Evolutionary conservation across 805 yeast species (phyloP).

Genomic region (Wickerhamiella nectarea): DNA sequence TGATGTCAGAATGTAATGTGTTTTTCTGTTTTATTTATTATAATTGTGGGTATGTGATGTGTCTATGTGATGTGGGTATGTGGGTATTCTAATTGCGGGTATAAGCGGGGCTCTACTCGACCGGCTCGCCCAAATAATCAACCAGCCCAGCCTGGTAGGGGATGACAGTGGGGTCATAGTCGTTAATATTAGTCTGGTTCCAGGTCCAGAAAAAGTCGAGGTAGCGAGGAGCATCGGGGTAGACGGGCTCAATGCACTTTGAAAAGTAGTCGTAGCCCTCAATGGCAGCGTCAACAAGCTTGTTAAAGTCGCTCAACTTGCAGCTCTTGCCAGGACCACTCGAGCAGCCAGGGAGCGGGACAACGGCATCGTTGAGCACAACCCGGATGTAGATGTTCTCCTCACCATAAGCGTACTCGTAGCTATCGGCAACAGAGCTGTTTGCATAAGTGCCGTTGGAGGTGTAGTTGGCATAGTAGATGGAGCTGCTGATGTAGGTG

Average conservation of each 20-base stretch:
- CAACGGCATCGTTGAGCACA: slow-evolving; percentile 40
- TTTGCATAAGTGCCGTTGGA: not conserved
- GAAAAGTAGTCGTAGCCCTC: slow-evolving; percentile 10
- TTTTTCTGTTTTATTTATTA: too few species aligned
- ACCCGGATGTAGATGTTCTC: slow-evolving; percentile 33
- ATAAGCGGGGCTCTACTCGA: too few species aligned
- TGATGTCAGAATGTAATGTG: slow-evolving; percentile 2
- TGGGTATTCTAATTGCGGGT: too few species aligned
- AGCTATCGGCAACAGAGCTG: not conserved
- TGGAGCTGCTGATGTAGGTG: not conserved
- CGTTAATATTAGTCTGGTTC: slow-evolving; percentile 17
- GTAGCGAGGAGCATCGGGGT: slow-evolving; percentile 15
- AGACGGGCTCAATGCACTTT: slow-evolving; percentile 12
- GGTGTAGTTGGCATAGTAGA: not conserved
- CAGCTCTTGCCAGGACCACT: slow-evolving; percentile 41
- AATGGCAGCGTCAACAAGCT: slow-evolving; percentile 12
- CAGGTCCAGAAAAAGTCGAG: slow-evolving; percentile 21
- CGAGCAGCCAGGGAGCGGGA: slow-evolving; percentile 36
- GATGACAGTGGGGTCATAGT: slow-evolving; percentile 6
- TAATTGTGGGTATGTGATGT: too few species aligned
- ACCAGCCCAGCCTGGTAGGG: slow-evolving; percentile 16
- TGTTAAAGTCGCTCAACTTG: slow-evolving; percentile 22
- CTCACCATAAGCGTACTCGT: slow-evolving; percentile 2
- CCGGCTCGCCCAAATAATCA: slow-evolving; percentile 4
- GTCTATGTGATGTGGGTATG: too few species aligned